A percentile compares a stretch with the other conserved stretches of the same genome.
Conservation (phyloP, 129 eudicot genomes). For the Saussurea involucrata region DNA sequence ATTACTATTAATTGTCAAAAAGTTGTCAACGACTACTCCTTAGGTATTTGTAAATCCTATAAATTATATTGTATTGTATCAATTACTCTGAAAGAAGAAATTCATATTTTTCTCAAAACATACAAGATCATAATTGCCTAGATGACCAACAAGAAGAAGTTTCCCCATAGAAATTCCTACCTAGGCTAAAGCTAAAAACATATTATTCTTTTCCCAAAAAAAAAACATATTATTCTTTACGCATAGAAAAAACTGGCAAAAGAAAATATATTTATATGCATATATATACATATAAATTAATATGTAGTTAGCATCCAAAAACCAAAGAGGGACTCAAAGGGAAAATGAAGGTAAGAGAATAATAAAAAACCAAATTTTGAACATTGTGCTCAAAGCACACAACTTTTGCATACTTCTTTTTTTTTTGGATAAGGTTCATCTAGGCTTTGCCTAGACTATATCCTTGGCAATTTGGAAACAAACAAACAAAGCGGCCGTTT, state of each 20-base stretch:
- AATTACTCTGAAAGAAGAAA: not conserved
- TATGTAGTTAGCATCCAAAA: not conserved
- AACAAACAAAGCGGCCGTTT: too few relatives aligned
- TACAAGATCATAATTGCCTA: not conserved
- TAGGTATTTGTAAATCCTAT: not conserved
- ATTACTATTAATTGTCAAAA: not conserved
- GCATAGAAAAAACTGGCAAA: not conserved
- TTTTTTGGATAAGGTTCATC: too few relatives aligned
- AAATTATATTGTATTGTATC: not conserved
- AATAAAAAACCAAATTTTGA: not conserved
- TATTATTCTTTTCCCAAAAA: not conserved
- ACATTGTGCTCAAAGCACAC: not conserved
- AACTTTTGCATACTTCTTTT: too few relatives aligned
- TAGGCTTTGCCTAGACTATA: too few relatives aligned
- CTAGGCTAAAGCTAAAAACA: not conserved
- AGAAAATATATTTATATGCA: not conserved
- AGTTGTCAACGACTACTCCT: not conserved
- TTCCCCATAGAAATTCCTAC: not conserved
- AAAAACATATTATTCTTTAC: not conserved
- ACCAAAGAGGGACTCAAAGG: not conserved
- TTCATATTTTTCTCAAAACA: not conserved
- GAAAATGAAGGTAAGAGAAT: not conserved
- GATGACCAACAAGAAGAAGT: not conserved
- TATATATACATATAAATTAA: not conserved
- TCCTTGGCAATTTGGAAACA: too few relatives aligned